Evolutionary conservation across 148 eudicot genomes (phyloP).

Genomic region (Suaeda aralocaspica): DNA sequence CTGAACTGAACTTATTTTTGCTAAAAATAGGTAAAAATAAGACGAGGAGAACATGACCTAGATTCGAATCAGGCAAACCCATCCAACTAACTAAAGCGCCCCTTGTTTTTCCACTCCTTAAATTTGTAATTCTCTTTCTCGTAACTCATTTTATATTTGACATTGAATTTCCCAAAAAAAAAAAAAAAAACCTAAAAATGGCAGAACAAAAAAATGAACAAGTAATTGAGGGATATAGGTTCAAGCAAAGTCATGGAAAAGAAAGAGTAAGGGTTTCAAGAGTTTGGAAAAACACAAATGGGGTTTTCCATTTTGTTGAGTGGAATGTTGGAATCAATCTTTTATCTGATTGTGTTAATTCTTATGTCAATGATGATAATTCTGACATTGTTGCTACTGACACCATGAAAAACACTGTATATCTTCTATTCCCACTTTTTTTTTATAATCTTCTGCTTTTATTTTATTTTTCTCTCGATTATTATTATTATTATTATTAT

Average conservation of each 20-base stretch:
- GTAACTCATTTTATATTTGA: too few relatives aligned
- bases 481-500: too few relatives aligned
- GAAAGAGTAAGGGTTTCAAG: constrained; percentile 80
- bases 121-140: too few relatives aligned
- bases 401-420: constrained; percentile 93
- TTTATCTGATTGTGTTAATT: constrained; percentile 64
- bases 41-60: too few relatives aligned
- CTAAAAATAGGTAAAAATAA: too few relatives aligned
- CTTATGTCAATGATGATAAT: constrained; percentile 61
- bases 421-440: background rate
- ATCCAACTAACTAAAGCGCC: too few relatives aligned
- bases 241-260: constrained; percentile 85
- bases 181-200: too few relatives aligned
- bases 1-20: too few relatives aligned
- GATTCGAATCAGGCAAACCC: too few relatives aligned
- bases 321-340: constrained; percentile 74
- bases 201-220: constrained; percentile 31
- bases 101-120: too few relatives aligned
- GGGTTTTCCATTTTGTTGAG: constrained; percentile 60
- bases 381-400: constrained; percentile 92
- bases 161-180: too few relatives aligned
- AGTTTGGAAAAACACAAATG: constrained; percentile 60
- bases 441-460: background rate
- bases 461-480: background rate
- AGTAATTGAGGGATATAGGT: constrained; percentile 35